Base-by-base conservation (phyloP, 2,329 filamentous ascomycete genomes). In the Cladosporium sphaerospermum region DNA sequence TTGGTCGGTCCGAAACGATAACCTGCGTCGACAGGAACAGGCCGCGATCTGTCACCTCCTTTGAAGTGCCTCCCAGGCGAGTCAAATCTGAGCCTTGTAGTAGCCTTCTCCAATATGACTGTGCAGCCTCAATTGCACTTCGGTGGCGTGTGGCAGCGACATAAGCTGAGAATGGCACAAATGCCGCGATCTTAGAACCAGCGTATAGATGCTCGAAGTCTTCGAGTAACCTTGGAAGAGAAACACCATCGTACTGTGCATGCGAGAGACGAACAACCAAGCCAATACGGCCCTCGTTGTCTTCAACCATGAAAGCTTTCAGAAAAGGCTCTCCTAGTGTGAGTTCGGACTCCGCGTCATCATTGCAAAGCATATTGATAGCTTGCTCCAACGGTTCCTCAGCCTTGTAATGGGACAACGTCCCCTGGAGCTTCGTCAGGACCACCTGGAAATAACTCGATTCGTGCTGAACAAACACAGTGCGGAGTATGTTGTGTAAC, bases 141-240 rank as follows among this genome's bases (percentile, higher is more conserved):
- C 28, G 31, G 2, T 37, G 11, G 2, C 32, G 48, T 13, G 31
- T 51, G 1, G 48, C 48, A 7, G 48, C 48, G 9, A 51, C 40
- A 10, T 51, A 51, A 16, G 48, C 40, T 8, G 48, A 40, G 48
- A 51, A 51, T 16, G 48, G 23, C 8, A 51, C 40, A n/a, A 51
- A 51, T 31, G 44, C 32, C 8, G 41, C 8, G 31, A 44, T n/a
- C 10, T 44, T 10, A 16, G 33, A 32, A 1, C 48, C 48, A 8
- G 32, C 28, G 55, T 69, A 68, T 7, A 79, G 71, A 0, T 75
- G 72, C 9, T 73, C 61, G 1, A 86, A 69, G 11, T 78, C 71
- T 18, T 81, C 73, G 2, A 87, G 69, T 0, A 87, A 83, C 79
- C 52, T 42, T 16, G 48, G 48, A 32, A 51, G 78, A 77, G 55